These are phyloP conservation scores for Gilbertella persicaria DNA, from an alignment of 371 early-diverging fungal species.

Conservation along the genomic window DNA sequence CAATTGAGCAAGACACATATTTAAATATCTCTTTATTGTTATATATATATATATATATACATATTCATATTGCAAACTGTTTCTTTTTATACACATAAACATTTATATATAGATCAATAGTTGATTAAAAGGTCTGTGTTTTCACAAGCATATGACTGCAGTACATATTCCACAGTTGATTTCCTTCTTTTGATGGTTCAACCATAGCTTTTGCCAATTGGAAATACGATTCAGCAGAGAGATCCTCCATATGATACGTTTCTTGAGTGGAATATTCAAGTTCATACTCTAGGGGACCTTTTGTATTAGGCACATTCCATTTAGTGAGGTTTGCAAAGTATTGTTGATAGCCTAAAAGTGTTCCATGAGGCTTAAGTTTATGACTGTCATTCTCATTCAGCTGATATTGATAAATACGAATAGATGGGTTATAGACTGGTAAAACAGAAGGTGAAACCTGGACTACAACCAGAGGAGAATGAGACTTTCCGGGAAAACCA, in stretches of 20 bases:
- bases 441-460: conserved; percentile 75
- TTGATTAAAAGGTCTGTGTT: conserved; percentile 22
- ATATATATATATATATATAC: background rate
- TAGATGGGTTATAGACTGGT: conserved; percentile 73
- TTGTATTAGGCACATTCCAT: conserved; percentile 31
- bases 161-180: conserved; percentile 37
- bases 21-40: conserved; percentile 17
- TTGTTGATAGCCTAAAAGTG: conserved; percentile 37
- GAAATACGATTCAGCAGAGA: conserved; percentile 54
- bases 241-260: conserved; percentile 63
- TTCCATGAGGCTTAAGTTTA: conserved; percentile 17
- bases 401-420: conserved; percentile 70
- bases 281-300: conserved; percentile 30
- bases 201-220: conserved; percentile 53
- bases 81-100: background rate
- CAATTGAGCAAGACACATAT: conserved; percentile 48
- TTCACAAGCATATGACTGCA: conserved; percentile 46
- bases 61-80: background rate
- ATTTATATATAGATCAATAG: background rate
- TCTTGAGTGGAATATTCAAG: conserved; percentile 64
- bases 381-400: conserved; percentile 16
- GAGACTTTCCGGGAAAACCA: conserved; percentile 4
- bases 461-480: conserved; percentile 47
- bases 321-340: conserved; percentile 44
- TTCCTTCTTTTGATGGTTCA: conserved; percentile 14